Base-by-base conservation (phyloP, 208 protist genomes). In the Leishmania major region DNA sequence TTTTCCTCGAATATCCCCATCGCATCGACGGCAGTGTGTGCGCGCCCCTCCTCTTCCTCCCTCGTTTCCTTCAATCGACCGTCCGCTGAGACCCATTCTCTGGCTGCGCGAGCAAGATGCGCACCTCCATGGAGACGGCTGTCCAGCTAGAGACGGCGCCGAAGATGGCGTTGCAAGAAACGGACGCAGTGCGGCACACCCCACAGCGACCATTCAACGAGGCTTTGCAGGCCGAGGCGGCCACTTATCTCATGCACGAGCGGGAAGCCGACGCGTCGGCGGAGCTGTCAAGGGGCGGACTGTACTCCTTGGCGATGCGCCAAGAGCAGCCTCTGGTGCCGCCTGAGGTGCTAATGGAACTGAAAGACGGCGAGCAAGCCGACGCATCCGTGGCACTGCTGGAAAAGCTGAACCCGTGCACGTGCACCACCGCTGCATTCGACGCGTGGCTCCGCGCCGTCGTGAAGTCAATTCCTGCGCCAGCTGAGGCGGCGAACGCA, bases 381-480 rank as follows among this genome's bases (percentile, higher is more conserved):
- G 49, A n/a, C n/a, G 31, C 69, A n/a, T 31, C 79, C 43, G 2
- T 69, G 2, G 11, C 51, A 17, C n/a, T 1, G 2, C 60, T n/a
- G 1, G 57, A 75, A n/a, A 80, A 66, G 35, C 72, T 92, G 17
- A 87, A 92, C 67, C 86, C 83, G n/a, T 84, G 84, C 76, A 67
- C 69, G 28, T 90, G 86, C 67, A 78, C 81, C 22, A 75, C 47
- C 2, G 70, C 81, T 28, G 43, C 45, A 31, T 90, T 92, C 64
- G 87, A 88, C 15, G 74, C 49, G n/a, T 92, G 89, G 89, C 84
- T 92, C 28, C 84, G 71, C n/a, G 83, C 89, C 10, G 86, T 90
- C 19, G 87, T 89, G 35, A 59, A 80, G 43, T 82, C 81, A 5
- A 92, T 92, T 79, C 87, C 89, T 55, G 57, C 64, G 6, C 31